These are phyloP conservation scores for Exophiala calicioides DNA, from an alignment of 2,329 filamentous ascomycete genomes.

Conservation along the genomic window DNA sequence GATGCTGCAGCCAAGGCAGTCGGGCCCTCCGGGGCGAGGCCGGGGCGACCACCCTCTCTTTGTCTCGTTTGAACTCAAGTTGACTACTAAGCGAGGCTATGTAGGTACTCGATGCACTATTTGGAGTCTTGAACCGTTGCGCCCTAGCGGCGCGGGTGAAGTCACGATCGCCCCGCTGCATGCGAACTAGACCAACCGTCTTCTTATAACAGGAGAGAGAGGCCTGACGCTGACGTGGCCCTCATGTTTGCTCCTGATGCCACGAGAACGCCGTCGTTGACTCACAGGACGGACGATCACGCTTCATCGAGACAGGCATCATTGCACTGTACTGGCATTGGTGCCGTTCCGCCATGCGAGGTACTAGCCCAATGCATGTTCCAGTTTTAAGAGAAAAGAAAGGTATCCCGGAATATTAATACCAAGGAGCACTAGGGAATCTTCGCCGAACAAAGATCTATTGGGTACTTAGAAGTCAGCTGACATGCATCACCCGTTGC, in stretches of 20 bases:
- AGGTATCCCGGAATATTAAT: no score
- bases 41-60: background rate
- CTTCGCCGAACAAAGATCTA: constrained; percentile 4
- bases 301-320: background rate
- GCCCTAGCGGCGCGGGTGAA: no score
- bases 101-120: no score
- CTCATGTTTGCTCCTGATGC: background rate
- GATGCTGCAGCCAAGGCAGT: background rate
- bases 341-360: constrained; percentile 8
- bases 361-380: constrained; percentile 17
- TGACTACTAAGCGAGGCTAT: no score
- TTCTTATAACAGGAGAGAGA: background rate
- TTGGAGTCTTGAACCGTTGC: no score
- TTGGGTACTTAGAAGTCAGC: no score
- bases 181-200: background rate
- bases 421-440: no score
- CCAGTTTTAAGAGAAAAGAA: constrained; percentile 6
- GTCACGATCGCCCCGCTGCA: background rate
- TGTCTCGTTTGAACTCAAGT: no score
- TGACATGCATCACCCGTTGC: no score
- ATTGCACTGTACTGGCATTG: constrained; percentile 2
- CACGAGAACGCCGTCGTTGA: constrained; percentile 10
- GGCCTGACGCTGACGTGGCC: background rate
- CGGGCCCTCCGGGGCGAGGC: no score
- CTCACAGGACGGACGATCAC: constrained; percentile 9